phyloP scores from a whole-genome alignment of 768 basidiomycete genomes.

The Lactarius vividus region DNA sequence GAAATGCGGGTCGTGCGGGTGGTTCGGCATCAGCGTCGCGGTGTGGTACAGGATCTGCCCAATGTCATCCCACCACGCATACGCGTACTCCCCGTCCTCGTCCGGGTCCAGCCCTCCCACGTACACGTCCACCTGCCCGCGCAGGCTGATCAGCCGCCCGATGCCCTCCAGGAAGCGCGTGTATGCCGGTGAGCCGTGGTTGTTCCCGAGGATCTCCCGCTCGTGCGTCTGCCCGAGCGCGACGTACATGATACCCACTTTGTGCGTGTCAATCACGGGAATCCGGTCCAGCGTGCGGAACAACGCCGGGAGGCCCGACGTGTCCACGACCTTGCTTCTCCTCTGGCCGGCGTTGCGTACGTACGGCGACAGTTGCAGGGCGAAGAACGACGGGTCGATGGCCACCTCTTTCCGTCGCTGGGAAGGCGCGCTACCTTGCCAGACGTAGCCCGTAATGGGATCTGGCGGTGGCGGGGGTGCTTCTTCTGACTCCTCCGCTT shows the following conservation, averaged over 20 bases:
- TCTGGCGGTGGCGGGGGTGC: constrained; percentile 49
- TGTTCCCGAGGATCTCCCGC: constrained; percentile 81
- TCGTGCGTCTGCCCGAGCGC: constrained; percentile 88
- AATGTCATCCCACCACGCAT: constrained; percentile 99
- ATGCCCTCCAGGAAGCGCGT: constrained; percentile 90
- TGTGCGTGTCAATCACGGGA: constrained; percentile 96
- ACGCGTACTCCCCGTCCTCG: constrained; percentile 93
- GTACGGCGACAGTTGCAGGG: constrained; percentile 81
- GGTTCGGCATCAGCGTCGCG: constrained; percentile 95
- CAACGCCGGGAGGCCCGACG: constrained; percentile 53
- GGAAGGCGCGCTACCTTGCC: constrained; percentile 83
- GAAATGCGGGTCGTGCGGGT: constrained; percentile 60
- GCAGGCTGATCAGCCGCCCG: constrained; percentile 81
- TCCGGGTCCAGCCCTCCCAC: constrained; percentile 89
- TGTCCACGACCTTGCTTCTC: constrained; percentile 49
- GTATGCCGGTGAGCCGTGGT: constrained; percentile 92
- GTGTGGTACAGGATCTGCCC: constrained; percentile 93
- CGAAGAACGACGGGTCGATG: constrained; percentile 82
- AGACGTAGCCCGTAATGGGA: constrained; percentile 81
- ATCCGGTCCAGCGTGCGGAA: constrained; percentile 73
- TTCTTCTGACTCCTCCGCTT: constrained; percentile 24
- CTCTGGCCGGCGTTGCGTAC: constrained; percentile 50
- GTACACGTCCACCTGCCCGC: constrained; percentile 89
- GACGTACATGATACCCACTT: constrained; percentile 94
- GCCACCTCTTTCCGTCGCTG: constrained; percentile 84